Conservation (phyloP, 2,329 filamentous ascomycete species). For the Beauveria asiatica region DNA sequence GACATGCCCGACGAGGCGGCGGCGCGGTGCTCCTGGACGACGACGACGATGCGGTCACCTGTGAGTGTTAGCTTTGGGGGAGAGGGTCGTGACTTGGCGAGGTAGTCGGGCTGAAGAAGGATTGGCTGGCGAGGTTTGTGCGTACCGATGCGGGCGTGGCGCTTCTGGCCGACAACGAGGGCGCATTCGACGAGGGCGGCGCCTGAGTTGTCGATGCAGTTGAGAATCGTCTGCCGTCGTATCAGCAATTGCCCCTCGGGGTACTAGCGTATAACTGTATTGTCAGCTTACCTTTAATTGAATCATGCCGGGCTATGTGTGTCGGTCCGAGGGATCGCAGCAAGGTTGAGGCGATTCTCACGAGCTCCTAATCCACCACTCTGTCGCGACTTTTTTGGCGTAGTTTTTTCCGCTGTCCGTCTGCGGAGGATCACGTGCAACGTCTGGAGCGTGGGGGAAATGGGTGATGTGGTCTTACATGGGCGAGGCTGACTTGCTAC, state of each 20-base stretch:
- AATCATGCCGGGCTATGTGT: conserved; percentile 59
- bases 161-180: conserved; percentile 85
- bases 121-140: not conserved
- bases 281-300: conserved; percentile 62
- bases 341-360: not conserved
- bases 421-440: not conserved
- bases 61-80: not conserved
- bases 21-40: conserved; percentile 93
- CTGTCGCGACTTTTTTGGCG: not conserved
- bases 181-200: conserved; percentile 95
- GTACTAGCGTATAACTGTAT: fast-evolving
- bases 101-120: not conserved
- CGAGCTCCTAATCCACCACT: too few relatives aligned
- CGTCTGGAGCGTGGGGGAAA: not conserved
- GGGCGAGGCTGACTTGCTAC: too few relatives aligned
- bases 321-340: not conserved
- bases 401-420: not conserved
- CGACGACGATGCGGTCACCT: conserved; percentile 96
- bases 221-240: conserved; percentile 74
- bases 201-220: conserved; percentile 99
- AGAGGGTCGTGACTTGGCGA: too few relatives aligned
- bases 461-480: not conserved
- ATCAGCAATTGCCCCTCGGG: not conserved
- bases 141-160: conserved; percentile 79
- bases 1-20: conserved; percentile 63